These are phyloP conservation scores for Biscogniauxia mediterranea DNA, from an alignment of 2,329 filamentous ascomycete genomes.

Conservation along the genomic window DNA sequence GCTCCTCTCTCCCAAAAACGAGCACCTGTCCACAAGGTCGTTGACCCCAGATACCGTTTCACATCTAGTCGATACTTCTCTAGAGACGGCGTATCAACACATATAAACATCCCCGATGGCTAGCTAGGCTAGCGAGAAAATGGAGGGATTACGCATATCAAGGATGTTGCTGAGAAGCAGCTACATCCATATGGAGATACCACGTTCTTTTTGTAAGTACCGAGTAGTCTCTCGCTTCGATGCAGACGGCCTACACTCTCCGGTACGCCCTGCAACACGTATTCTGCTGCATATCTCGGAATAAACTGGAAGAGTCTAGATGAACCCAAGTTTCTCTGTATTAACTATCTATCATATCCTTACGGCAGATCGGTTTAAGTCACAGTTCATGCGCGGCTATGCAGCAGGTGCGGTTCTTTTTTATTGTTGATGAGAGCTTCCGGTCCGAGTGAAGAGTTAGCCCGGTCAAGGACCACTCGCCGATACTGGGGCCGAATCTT, in stretches of 20 bases:
- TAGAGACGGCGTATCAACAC: background rate
- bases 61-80: background rate
- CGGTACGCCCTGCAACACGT: background rate
- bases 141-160: background rate
- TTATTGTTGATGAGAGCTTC: background rate
- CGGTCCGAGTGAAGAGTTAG: background rate
- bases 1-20: background rate
- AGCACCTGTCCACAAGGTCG: background rate
- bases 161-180: too few species aligned
- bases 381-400: background rate
- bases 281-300: background rate
- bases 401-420: background rate
- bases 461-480: background rate
- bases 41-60: background rate
- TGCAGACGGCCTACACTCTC: background rate
- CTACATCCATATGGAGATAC: background rate
- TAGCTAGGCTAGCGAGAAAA: background rate
- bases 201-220: background rate
- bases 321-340: background rate
- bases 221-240: background rate
- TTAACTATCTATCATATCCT: background rate
- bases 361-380: background rate
- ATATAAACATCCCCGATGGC: background rate
- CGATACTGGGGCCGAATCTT: background rate
- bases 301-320: background rate